Conservation (phyloP, 1,139 yeast genomes). For the Diutina mesorugosa region DNA sequence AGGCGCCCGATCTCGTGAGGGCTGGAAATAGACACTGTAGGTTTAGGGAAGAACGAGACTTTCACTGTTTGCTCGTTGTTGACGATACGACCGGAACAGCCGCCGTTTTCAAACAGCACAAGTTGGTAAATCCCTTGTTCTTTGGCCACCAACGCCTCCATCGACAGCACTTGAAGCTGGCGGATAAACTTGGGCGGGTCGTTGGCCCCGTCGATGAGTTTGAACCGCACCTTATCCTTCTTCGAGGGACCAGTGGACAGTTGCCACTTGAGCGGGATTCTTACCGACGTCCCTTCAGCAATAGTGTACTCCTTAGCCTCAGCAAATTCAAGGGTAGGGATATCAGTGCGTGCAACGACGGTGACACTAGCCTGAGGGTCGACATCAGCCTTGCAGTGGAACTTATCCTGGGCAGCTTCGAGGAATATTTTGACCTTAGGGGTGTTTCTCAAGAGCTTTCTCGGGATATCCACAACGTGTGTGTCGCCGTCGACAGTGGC, state of each 20-base stretch:
- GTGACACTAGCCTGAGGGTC: background rate
- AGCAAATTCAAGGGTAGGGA: slow-evolving; percentile 7
- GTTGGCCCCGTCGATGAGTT: background rate
- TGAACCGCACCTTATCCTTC: slow-evolving; percentile 12
- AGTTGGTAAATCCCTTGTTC: slow-evolving; percentile 56
- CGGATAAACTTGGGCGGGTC: background rate
- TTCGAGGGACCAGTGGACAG: slow-evolving; percentile 17
- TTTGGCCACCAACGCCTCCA: slow-evolving; percentile 27
- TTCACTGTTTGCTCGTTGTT: slow-evolving; percentile 19
- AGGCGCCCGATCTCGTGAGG: background rate
- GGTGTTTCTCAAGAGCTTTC: slow-evolving; percentile 33
- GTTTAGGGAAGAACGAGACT: slow-evolving; percentile 44
- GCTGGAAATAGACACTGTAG: slow-evolving; percentile 21
- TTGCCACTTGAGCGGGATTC: slow-evolving; percentile 40
- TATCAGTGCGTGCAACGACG: slow-evolving; percentile 28
- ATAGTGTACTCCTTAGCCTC: slow-evolving; percentile 15
- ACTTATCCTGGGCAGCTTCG: slow-evolving; percentile 54
- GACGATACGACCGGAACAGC: slow-evolving; percentile 51
- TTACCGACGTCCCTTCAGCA: slow-evolving; percentile 48
- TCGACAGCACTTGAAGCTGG: slow-evolving; percentile 15
- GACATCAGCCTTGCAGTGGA: slow-evolving; percentile 57
- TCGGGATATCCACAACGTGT: slow-evolving; percentile 39
- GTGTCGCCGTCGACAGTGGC: slow-evolving; percentile 23
- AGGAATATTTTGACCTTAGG: slow-evolving; percentile 58
- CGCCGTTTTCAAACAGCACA: slow-evolving; percentile 45